Base-by-base conservation (phyloP, 306 rosid species). In the Psophocarpus tetragonolobus region DNA sequence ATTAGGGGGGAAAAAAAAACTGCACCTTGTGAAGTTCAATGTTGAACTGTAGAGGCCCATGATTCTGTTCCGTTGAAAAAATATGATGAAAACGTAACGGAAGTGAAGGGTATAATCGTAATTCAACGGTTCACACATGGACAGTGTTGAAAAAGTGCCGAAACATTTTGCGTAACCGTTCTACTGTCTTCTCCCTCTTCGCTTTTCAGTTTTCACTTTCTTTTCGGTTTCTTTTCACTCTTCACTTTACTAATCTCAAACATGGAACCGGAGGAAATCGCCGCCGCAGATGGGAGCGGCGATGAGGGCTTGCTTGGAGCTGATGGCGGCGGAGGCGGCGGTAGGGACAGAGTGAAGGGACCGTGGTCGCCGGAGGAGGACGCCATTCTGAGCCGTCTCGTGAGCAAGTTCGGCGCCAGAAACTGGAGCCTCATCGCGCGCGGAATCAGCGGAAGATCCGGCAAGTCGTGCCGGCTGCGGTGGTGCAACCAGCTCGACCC, bases 401-500 rank as follows among this genome's bases (percentile, higher is more conserved):
- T 95, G 26, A 75, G 99, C 75, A 88, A 92, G 85, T 92, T 92
- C 73, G 99, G 99, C 8, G 91, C 97, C 21, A 76, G 94, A 72
- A 95, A 95, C 65, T 95, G 99, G 99, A 91, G 92, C 85, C 82
- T 95, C 70, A 95, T 92, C 26, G 97, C 99, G 47, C 96, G 99
- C 10, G 93, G 97, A 70, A 88, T 95, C 58, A 21, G 92, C 8
- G 97, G 99, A 18, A 82, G 97, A 84, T 91, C 97, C 67, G 97
- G 97, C n/a, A 95, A 95, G 80, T 95, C 99, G 44, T 95, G 97
- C 75, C 97, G 99, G 0, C 94, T 95, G 7, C 87, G 99, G 30
- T 95, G 97, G 99, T 92, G 97, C 77, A 95, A 92, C 74, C 99
- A 95, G 84, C 97, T 95, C 64, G 97, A 95, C 82, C 99, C 99